Base-by-base conservation (phyloP, 2,329 filamentous ascomycete genomes). In the Scorias spongiosa region DNA sequence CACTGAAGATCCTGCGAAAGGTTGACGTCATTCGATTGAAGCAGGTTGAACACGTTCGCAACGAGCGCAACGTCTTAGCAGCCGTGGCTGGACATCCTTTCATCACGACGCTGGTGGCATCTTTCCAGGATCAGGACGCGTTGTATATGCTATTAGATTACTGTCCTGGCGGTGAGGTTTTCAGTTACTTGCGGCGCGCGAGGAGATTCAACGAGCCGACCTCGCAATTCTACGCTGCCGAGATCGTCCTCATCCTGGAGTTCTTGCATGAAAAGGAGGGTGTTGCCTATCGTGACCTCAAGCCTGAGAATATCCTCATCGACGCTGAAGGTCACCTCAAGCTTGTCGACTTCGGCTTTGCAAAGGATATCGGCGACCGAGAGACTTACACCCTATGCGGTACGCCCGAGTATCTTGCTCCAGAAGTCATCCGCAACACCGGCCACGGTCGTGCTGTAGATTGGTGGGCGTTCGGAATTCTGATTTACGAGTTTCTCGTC, bases 331-430 rank as follows among this genome's bases (percentile, higher is more conserved):
- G 84, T 2, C 84, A 89, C 62, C 77, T 89, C 54, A 86, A 85
- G 62, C 69, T 89, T 41, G 84, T 89, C 4, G 84, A 89, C 62
- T 89, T 89, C 66, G 84, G 84, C 10, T 89, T 89, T 57, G 84
- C 84, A 39, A 89, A 89, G 69, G 76, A 81, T 49, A 70, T 89
- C 18, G 80, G 82, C 29, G 69, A 71, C 49, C 65, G 70, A 56
- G 83, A 88, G 64, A 88, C 84, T 5, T 89, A 88, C 56, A 89
- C 84, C 2, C 71, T 89, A 26, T 89, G 84, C 62, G 84, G 84
- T 42, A 89, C 84, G 1, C 84, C 84, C 39, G 84, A 89, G 58
- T 89, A 89, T 60, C 76, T 89, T 39, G 84, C 84, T 2, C 84
- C 84, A 5, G 84, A 89, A 65, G 84, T 89, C 37, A 88, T 89